Evolutionary conservation across 768 basidiomycete genomes (phyloP).

Genomic region (Galerina sulciceps): DNA sequence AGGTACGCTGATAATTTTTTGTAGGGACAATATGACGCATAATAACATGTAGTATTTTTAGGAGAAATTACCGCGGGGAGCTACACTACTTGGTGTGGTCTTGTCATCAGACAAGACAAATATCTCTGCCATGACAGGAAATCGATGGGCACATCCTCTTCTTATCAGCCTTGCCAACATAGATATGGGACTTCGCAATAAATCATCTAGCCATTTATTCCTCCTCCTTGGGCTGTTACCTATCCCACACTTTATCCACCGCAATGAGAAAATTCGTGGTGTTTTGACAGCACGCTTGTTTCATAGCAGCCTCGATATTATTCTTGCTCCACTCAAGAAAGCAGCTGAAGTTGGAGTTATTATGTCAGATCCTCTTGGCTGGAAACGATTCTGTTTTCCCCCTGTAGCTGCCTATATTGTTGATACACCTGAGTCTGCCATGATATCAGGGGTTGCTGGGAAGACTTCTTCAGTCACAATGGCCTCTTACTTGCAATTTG

Average conservation of each 20-base stretch:
- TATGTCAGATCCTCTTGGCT: slow-evolving; percentile 32
- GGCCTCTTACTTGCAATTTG: slow-evolving; percentile 32
- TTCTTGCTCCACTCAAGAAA: slow-evolving; percentile 30
- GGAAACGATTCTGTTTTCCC: slow-evolving; percentile 26
- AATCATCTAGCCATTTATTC: slow-evolving; percentile 33
- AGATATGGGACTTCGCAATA: slow-evolving; percentile 28
- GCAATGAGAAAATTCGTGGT: slow-evolving; percentile 22
- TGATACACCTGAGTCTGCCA: slow-evolving; percentile 33
- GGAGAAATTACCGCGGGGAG: slow-evolving; percentile 22
- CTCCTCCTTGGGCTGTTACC: slow-evolving; percentile 33
- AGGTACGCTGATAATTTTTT: slow-evolving; percentile 17
- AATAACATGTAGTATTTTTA: slow-evolving; percentile 1
- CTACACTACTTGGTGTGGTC: slow-evolving; percentile 32
- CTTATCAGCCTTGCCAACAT: slow-evolving; percentile 37
- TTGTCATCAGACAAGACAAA: slow-evolving; percentile 36
- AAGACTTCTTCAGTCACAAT: slow-evolving; percentile 35
- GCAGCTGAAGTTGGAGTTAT: slow-evolving; percentile 29
- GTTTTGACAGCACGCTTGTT: slow-evolving; percentile 28
- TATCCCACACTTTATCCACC: slow-evolving; percentile 31
- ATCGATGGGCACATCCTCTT: slow-evolving; percentile 32
- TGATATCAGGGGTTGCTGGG: slow-evolving; percentile 31
- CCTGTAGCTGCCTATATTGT: slow-evolving; percentile 34
- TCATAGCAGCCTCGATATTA: slow-evolving; percentile 32
- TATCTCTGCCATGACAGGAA: slow-evolving; percentile 33
- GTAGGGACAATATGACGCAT: not conserved